Evolutionary conservation across 129 eudicot species (phyloP).

Genomic region (Sambucus nigra): DNA sequence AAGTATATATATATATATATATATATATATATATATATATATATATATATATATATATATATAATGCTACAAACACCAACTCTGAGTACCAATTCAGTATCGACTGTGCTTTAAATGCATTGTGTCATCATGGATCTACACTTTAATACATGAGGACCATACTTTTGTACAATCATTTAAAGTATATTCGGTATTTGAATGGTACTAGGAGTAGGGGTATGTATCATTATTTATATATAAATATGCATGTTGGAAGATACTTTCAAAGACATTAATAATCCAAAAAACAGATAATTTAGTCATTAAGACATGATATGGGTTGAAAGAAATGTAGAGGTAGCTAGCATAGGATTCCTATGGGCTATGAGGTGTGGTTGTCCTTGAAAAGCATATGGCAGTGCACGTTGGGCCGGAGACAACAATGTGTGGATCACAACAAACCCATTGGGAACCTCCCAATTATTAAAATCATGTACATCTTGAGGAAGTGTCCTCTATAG

Average conservation of each 20-base stretch:
- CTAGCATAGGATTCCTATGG: constrained; percentile 24
- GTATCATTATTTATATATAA: no score
- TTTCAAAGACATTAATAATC: not conserved
- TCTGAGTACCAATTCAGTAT: no score
- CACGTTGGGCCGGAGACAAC: constrained; percentile 64
- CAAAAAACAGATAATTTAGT: not conserved
- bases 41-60: no score
- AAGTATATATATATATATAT: no score
- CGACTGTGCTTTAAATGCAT: not conserved
- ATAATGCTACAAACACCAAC: no score
- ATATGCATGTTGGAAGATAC: no score
- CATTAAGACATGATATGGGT: not conserved
- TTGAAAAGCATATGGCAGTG: constrained; percentile 21
- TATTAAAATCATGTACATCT: not conserved
- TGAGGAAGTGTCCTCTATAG: not conserved
- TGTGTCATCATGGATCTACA: not conserved
- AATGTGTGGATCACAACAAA: constrained; percentile 52
- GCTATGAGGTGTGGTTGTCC: constrained; percentile 15
- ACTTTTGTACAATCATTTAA: no score
- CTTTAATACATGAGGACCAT: no score
- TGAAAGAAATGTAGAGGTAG: not conserved
- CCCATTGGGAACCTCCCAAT: constrained; percentile 14
- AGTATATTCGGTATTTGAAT: no score
- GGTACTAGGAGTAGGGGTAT: no score
- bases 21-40: no score